phyloP scores from a whole-genome alignment of 78 protist species.

The Creolimax fragrantissima region DNA sequence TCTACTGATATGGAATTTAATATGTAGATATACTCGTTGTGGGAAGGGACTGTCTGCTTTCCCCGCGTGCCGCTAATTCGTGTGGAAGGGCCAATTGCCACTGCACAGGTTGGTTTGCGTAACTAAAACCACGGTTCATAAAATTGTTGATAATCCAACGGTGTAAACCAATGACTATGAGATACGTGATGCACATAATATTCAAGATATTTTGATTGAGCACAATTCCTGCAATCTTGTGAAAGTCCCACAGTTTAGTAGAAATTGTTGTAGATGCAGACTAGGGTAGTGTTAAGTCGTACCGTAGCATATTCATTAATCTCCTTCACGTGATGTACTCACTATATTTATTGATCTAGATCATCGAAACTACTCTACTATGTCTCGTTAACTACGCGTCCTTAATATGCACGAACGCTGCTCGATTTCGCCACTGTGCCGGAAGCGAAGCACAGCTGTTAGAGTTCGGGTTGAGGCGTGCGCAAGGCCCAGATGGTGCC shows the following conservation, averaged over 20 bases:
- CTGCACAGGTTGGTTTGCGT: constrained; percentile 48
- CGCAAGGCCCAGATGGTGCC: constrained; percentile 76
- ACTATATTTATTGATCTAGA: neutral
- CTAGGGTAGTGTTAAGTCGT: no score
- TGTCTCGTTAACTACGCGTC: constrained; percentile 70
- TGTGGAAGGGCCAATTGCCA: constrained; percentile 84
- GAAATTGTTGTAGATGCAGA: no score
- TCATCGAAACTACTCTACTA: constrained; percentile 82
- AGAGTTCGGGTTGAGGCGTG: constrained; percentile 87
- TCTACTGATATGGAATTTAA: no score
- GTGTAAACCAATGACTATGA: no score
- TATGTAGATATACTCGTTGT: constrained; percentile 45
- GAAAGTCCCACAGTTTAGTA: no score
- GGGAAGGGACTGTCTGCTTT: constrained; percentile 71
- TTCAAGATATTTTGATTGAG: no score
- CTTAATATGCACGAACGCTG: constrained; percentile 80
- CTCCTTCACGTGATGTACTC: no score
- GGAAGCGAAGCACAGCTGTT: constrained; percentile 58
- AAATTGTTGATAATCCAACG: no score
- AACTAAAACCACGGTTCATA: no score
- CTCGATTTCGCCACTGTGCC: constrained; percentile 63
- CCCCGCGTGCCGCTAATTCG: constrained; percentile 75
- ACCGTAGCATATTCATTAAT: no score
- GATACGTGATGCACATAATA: no score
- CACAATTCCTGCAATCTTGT: no score